Evolutionary conservation across 2,329 filamentous ascomycete species (phyloP).

Genomic region (Penicillium corylophilum): DNA sequence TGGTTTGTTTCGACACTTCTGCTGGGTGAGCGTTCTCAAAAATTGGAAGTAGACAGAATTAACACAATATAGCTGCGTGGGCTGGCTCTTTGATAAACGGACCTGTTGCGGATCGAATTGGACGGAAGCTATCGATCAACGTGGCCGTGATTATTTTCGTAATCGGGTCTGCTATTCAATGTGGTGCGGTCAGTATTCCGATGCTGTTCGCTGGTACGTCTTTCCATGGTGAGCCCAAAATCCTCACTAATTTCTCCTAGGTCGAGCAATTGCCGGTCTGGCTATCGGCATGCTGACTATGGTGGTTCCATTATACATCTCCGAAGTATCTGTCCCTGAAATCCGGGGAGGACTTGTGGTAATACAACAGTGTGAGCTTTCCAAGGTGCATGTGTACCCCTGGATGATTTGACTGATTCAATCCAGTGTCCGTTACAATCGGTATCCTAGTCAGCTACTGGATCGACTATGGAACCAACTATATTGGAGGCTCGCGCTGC

Average conservation of each 20-base stretch:
- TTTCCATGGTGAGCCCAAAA: slow-evolving; percentile 2
- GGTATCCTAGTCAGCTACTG: slow-evolving; percentile 41
- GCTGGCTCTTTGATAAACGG: slow-evolving; percentile 50
- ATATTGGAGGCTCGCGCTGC: slow-evolving; percentile 48
- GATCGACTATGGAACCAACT: slow-evolving; percentile 48
- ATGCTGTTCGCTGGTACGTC: slow-evolving; percentile 48
- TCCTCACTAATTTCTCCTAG: slow-evolving; percentile 10
- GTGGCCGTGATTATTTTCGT: slow-evolving; percentile 54
- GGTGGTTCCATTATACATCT: slow-evolving; percentile 56
- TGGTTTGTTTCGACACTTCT: slow-evolving; percentile 55
- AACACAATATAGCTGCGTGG: slow-evolving; percentile 44
- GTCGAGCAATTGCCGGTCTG: slow-evolving; percentile 47
- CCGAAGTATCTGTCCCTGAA: slow-evolving; percentile 45
- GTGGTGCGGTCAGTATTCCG: slow-evolving; percentile 40
- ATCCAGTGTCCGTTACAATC: slow-evolving; percentile 47
- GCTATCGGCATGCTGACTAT: slow-evolving; percentile 46
- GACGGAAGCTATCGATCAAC: slow-evolving; percentile 53
- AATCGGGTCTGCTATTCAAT: slow-evolving; percentile 51
- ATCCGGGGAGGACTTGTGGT: slow-evolving; percentile 41
- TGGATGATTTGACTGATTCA: slow-evolving; percentile 13
- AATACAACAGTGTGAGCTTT: slow-evolving; percentile 36
- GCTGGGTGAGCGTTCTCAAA: slow-evolving; percentile 32
- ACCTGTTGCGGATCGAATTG: slow-evolving; percentile 52
- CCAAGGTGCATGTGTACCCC: not conserved
- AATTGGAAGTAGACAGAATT: not conserved